Base-by-base conservation (phyloP, 352 stramenopile species). In the Plasmopara halstedii region DNA sequence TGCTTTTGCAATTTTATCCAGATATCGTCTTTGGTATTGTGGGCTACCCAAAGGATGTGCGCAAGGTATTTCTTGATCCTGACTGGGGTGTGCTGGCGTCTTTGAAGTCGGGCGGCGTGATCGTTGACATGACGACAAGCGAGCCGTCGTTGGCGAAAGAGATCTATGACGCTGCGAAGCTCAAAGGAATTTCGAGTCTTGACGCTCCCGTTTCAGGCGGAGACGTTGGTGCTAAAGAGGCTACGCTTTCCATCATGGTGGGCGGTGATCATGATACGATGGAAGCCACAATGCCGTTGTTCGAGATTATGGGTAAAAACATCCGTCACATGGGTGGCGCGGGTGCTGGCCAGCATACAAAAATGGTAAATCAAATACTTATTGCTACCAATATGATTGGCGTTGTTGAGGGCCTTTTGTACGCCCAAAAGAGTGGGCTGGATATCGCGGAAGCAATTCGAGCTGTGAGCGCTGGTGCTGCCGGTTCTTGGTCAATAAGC, bases 341-440 rank as follows among this genome's bases (percentile, higher is more conserved):
- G 9, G 86, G 83, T 5, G 80, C 81, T 21, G 85, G 85, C 4
- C 83, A 95, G 50, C 75, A 93, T 62, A 94, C 85, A 39, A 95
- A 96, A 70, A 95, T 94, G 81, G 83, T 96, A 21, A 96, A 96
- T 65, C 85, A 96, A 53, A 87, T 91, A 47, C 55, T 90, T 42
- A 92, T 92, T 34, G 73, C 80, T n/a, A 88, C 77, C 41, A 89
- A 89, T 56, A 92, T 92, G 80, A 91, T 95, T 47, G 85, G 84
- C 31, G 80, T 95, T 7, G 79, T 88, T 9, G 85, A 96, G 48
- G 85, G 83, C 11, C 62, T 96, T 41, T 52, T 96, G 23, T 95
- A 95, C 58, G 84, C 83, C 17, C 79, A 93, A 41, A 84, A 80
- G 49, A 80, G 68, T 7, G 85, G 85, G 0, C 64, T 96, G 22